Base-by-base conservation (phyloP, 305 asterid species). In the Nicotiana rustica region DNA sequence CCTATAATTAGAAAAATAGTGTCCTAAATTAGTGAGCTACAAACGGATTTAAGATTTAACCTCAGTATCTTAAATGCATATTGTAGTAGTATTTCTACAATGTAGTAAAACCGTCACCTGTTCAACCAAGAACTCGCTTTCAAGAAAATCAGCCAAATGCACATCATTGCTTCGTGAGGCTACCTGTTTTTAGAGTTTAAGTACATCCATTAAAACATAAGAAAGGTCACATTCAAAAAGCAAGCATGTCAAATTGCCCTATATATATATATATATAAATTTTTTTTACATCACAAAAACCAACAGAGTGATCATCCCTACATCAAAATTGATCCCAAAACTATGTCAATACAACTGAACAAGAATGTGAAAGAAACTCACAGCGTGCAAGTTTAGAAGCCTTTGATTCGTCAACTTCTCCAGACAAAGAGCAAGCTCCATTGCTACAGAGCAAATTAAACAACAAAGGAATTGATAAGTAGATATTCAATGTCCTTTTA, bases 321-420 rank as follows among this genome's bases (percentile, higher is more conserved):
- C 61, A 44, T 47, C 44, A 49, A 49, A 73, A 52, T 29, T 4
- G 9, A 21, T 73, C n/a, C 1, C 38, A 44, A 69, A 9, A 33
- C 10, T 25, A 44, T 0, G 0, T 18, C 3, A 47, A 1, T 9
- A 49, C 18, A 21, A 29, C 52, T 8, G n/a, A 55, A 47, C 17
- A 69, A 19, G 14, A 18, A 29, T 31, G 7, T 10, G 1, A 59
- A 15, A 67, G 52, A 31, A 64, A 60, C 97, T 93, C 88, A 93
- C 98, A 81, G 92, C 90, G 69, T 91, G 98, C 82, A 93, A 85
- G 82, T 90, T 90, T 69, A 94, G 89, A 85, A 95, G 98, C 86
- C 91, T 93, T 87, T 95, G 97, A 59, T 92, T 95, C 4, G 92
- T 89, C 90, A 95, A 81, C 88, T 95, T 95, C 91, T 95, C 98